Evolutionary conservation across 208 protist species (phyloP), one percentile per base, ranked within the genome.

Genomic region (Trypanosoma vivax): DNA sequence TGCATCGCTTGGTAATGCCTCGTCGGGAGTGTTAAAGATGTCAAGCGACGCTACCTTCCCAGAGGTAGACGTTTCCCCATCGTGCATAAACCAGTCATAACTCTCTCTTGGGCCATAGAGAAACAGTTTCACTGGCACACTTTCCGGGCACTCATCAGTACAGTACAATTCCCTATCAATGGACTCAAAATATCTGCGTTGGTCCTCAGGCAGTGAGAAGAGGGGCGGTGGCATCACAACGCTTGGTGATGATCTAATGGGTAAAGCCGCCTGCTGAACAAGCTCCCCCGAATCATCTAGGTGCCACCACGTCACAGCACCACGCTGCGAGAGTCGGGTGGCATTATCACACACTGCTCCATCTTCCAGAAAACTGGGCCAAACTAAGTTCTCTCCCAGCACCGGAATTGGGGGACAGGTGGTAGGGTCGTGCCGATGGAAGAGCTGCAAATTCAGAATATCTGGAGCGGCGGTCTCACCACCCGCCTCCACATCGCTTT

Each of bases 11-110:
- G 90, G 90, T 9, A 96, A 70, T 16, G 79, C 82, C 34, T 91
- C 80, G 33, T 89, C 79, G 4, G 85, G 83, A 1, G 78, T 92
- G 35, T 71, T 27, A 42, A 94, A 94, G 21, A 95, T 40, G 43
- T 94, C 71, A 0, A 94, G 56, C 16, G 65, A 51, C 18, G 69
- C 74, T 25, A 94, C 70, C 42, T 73, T 83, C 18, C 73, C 71
- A 35, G 51, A 51, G 34, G 75, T 60, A 29, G 53, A 55, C 9
- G 70, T 45, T 70, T 94, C 85, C 34, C 90, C 84, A 49, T 96
- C 90, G 57, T 96, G 90, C 45, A 89, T 58, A 43, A 96, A 90
- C 82, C 83, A 92, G 57, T 96, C 90, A 58, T 96, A 96, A 25
- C 79, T 86, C 23, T 73, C 76, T 28, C 79, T 79, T 5, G 86